A percentile compares a stretch with the other conserved stretches of the same genome.
These are phyloP conservation scores for Cicer cuneatum DNA, from an alignment of 306 rosid genomes.

Conservation along the genomic window DNA sequence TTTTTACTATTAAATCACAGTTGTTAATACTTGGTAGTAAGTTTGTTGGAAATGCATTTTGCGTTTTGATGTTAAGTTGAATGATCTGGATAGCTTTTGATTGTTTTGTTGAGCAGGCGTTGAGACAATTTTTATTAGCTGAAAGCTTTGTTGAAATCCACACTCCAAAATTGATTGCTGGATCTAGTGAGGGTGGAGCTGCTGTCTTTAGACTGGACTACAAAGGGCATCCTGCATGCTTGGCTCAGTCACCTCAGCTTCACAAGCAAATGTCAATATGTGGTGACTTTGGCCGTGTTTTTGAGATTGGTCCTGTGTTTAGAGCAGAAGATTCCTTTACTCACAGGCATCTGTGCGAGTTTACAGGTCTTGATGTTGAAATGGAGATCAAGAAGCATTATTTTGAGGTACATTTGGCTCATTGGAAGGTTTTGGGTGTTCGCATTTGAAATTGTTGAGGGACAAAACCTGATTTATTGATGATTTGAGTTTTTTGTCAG, in stretches of 20 bases:
- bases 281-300: constrained; percentile 85
- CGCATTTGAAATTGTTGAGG: constrained; percentile 32
- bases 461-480: constrained; percentile 27
- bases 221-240: constrained; percentile 86
- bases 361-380: constrained; percentile 93
- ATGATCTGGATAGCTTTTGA: constrained; percentile 23
- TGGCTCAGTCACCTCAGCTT: constrained; percentile 98
- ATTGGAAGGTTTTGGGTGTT: neutral
- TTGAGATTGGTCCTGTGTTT: constrained; percentile 87
- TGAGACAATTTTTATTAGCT: constrained; percentile 69
- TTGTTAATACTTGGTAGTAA: neutral
- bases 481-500: constrained; percentile 51
- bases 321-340: constrained; percentile 93
- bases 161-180: constrained; percentile 83
- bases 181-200: constrained; percentile 99
- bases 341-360: constrained; percentile 93
- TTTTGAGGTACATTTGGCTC: constrained; percentile 67
- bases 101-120: constrained; percentile 57
- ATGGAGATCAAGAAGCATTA: constrained; percentile 85
- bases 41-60: constrained; percentile 25
- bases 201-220: constrained; percentile 87
- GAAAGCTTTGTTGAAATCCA: constrained; percentile 69
- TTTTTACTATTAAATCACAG: neutral
- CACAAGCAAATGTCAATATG: constrained; percentile 96
- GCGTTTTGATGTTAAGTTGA: neutral